These are phyloP conservation scores for Dothideomycetes sp. DNA, from an alignment of 2,329 filamentous ascomycete species.

Conservation along the genomic window DNA sequence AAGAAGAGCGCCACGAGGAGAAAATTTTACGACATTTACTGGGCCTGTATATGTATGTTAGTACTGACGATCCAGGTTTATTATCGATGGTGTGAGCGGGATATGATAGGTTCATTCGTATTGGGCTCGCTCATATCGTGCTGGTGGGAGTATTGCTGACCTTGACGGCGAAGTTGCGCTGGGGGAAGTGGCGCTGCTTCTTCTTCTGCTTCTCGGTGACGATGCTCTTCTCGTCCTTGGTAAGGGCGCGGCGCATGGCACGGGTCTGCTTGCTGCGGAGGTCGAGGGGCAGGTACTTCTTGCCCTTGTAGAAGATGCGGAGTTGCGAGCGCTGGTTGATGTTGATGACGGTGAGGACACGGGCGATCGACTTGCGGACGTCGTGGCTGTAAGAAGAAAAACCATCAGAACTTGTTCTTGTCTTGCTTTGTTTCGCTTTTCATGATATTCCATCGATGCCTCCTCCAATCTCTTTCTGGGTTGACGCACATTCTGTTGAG, in stretches of 20 bases:
- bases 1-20: background rate
- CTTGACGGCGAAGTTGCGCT: constrained; percentile 99
- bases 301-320: constrained; percentile 98
- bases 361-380: constrained; percentile 98
- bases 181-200: constrained; percentile 89
- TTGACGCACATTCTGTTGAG: constrained; percentile 94
- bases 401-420: constrained; percentile 4
- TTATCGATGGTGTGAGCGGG: background rate
- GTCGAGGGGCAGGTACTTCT: constrained; percentile 98
- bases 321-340: constrained; percentile 97
- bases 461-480: constrained; percentile 7
- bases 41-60: background rate
- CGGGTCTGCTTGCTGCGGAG: constrained; percentile 98
- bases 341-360: constrained; percentile 99
- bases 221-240: constrained; percentile 76
- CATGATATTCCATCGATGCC: constrained; percentile 5
- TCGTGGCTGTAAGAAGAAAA: constrained; percentile 60
- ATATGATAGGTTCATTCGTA: too few species aligned
- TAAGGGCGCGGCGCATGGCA: constrained; percentile 91
- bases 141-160: constrained; percentile 36
- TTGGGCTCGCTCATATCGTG: too few species aligned
- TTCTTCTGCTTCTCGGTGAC: constrained; percentile 94
- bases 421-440: constrained; percentile 6
- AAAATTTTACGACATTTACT: constrained; percentile 1
- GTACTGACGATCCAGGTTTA: background rate